These are phyloP conservation scores for Amborella trichopoda DNA, from an alignment of 164 flowering plant genomes.

Conservation along the genomic window DNA sequence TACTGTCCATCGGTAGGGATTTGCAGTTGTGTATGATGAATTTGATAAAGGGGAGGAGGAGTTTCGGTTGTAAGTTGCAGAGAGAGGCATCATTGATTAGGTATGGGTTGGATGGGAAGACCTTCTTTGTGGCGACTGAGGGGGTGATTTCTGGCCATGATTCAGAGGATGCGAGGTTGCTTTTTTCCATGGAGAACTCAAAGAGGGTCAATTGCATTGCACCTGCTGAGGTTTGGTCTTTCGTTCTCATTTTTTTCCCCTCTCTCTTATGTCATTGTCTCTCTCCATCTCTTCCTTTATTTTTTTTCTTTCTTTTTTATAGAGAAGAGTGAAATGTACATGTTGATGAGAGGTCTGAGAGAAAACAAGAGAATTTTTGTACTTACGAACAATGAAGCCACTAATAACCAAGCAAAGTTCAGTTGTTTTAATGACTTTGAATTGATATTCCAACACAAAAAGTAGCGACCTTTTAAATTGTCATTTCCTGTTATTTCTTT, in stretches of 20 bases:
- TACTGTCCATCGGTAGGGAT: slow-evolving; percentile 67
- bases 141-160: slow-evolving; percentile 61
- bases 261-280: background rate
- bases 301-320: background rate
- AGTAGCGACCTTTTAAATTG: too few relatives aligned
- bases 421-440: too few relatives aligned
- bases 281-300: too few relatives aligned
- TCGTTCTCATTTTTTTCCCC: background rate
- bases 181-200: slow-evolving; percentile 36
- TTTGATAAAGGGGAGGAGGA: slow-evolving; percentile 73
- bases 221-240: slow-evolving; percentile 35
- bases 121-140: slow-evolving; percentile 52
- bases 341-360: background rate
- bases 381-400: background rate
- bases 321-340: background rate
- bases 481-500: too few relatives aligned
- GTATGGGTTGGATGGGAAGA: slow-evolving; percentile 39
- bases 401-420: too few relatives aligned
- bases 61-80: slow-evolving; percentile 52
- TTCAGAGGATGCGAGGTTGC: slow-evolving; percentile 63
- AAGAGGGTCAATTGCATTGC: slow-evolving; percentile 61
- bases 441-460: too few relatives aligned
- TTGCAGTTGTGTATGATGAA: slow-evolving; percentile 82
- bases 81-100: slow-evolving; percentile 54
- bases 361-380: background rate